Percentiles rank a stretch among this genome's conserved stretches.
Evolutionary conservation across 805 yeast species (phyloP).

Genomic region (Kodamaea fukazawae): DNA sequence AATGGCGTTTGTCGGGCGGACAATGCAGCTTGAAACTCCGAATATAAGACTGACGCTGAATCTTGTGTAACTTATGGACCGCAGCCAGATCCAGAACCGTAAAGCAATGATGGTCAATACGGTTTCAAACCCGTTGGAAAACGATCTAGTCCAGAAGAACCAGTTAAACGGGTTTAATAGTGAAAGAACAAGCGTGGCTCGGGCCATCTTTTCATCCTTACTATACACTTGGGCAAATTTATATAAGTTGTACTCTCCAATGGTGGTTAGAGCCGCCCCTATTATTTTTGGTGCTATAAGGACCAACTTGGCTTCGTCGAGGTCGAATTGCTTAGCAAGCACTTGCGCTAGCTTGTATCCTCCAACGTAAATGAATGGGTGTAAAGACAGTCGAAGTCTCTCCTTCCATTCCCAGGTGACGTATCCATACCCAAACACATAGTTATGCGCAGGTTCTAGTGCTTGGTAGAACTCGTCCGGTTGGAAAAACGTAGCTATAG

Average conservation of each 20-base stretch:
- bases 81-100: constrained; percentile 67
- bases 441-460: constrained; percentile 83
- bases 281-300: constrained; percentile 58
- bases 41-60: constrained; percentile 42
- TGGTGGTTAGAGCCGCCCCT: constrained; percentile 67
- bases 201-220: constrained; percentile 33
- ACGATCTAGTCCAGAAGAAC: constrained; percentile 77
- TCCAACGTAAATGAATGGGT: constrained; percentile 68
- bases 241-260: constrained; percentile 65
- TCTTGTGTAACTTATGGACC: constrained; percentile 11
- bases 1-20: constrained; percentile 81
- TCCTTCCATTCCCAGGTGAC: constrained; percentile 93
- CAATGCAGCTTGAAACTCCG: constrained; percentile 62
- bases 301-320: constrained; percentile 32
- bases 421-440: constrained; percentile 76
- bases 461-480: constrained; percentile 96
- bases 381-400: constrained; percentile 71
- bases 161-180: constrained; percentile 75
- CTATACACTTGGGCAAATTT: constrained; percentile 42
- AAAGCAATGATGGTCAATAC: constrained; percentile 65
- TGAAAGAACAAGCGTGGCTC: constrained; percentile 47
- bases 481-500: constrained; percentile 78
- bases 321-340: neutral
- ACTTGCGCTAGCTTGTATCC: constrained; percentile 34
- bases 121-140: constrained; percentile 81